Percentiles rank a stretch among this genome's conserved stretches.
These are phyloP conservation scores for Chaetomiaceae sp. DNA, from an alignment of 2,329 filamentous ascomycete species.

Conservation along the genomic window DNA sequence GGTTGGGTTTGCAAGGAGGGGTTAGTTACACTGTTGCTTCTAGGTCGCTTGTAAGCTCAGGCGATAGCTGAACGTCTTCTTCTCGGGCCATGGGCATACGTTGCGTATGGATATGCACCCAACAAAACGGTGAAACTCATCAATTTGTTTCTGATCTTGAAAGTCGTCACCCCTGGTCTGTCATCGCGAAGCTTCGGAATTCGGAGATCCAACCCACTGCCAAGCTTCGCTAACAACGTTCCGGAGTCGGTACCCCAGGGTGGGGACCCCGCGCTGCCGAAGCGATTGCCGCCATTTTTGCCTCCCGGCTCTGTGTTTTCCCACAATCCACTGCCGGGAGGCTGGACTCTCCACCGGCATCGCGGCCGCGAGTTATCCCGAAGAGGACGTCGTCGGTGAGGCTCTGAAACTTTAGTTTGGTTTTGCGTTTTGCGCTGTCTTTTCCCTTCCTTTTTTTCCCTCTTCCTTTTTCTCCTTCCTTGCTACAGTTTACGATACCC, in stretches of 20 bases:
- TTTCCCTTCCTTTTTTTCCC: not conserved
- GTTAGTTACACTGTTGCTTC: no score
- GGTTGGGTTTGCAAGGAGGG: no score
- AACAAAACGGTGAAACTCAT: no score
- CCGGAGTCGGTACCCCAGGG: conserved; percentile 3
- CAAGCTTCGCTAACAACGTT: not conserved
- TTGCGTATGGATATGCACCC: no score
- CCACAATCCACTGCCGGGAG: conserved; percentile 16
- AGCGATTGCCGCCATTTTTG: conserved; percentile 16
- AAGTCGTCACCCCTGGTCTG: no score
- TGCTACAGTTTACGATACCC: conserved; percentile 13
- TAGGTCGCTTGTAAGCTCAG: no score
- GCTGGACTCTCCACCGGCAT: conserved; percentile 13
- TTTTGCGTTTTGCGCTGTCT: not conserved
- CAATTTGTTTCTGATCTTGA: no score
- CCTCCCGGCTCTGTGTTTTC: conserved; percentile 22
- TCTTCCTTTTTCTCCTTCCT: not conserved
- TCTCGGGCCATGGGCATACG: no score
- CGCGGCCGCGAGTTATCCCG: conserved; percentile 20
- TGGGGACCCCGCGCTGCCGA: conserved; percentile 20
- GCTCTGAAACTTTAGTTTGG: not conserved
- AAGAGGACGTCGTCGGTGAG: not conserved
- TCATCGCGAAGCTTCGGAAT: no score
- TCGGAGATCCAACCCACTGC: no score
- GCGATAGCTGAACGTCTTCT: no score